Evolutionary conservation across 148 eudicot genomes (phyloP).

Genomic region (Heliamphora exappendiculata): DNA sequence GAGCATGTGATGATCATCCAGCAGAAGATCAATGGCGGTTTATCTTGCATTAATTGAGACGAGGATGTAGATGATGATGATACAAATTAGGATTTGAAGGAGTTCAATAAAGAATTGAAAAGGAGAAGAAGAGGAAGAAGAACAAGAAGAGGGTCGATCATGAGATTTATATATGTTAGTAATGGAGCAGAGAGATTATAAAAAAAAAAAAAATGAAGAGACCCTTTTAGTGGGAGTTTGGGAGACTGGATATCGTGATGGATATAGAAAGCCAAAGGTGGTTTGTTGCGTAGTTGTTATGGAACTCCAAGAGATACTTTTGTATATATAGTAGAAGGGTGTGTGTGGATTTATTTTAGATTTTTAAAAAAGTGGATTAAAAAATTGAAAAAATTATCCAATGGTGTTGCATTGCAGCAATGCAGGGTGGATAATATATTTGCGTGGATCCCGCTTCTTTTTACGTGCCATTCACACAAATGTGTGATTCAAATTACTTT

Average conservation of each 20-base stretch:
- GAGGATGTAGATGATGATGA: not conserved
- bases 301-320: conserved; percentile 13
- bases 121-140: not conserved
- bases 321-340: no score
- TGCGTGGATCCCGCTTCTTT: no score
- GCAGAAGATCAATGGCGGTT: no score
- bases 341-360: no score
- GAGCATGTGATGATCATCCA: no score
- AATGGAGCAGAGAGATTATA: not conserved
- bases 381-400: no score
- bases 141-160: not conserved
- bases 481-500: no score
- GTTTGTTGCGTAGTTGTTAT: conserved; percentile 23
- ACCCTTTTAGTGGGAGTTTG: not conserved
- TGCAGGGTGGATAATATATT: no score
- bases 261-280: conserved; percentile 6
- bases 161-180: not conserved
- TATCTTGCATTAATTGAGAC: not conserved
- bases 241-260: not conserved
- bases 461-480: no score
- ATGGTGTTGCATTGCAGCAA: no score
- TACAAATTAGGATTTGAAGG: not conserved
- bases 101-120: not conserved
- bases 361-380: no score
- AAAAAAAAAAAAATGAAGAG: not conserved